These are phyloP conservation scores for Lepidium africanum DNA, from an alignment of 345 rosid genomes.

Conservation along the genomic window DNA sequence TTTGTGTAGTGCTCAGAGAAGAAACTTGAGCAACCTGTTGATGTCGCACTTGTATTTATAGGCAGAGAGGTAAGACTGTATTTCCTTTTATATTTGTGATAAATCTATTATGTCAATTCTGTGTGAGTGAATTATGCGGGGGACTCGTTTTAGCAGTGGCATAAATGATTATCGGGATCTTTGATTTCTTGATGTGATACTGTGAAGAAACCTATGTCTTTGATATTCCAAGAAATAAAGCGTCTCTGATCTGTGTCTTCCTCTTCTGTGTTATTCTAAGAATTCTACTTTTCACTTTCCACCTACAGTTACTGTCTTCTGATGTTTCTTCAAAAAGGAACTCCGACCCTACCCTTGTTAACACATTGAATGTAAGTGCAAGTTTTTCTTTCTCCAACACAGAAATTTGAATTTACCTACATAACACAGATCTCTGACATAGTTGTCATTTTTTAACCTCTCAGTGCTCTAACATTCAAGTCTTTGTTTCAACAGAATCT, in stretches of 20 bases:
- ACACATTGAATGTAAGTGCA: slow-evolving; percentile 58
- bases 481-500: slow-evolving; percentile 46
- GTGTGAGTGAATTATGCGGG: background rate
- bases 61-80: slow-evolving; percentile 66
- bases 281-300: background rate
- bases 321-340: slow-evolving; percentile 55
- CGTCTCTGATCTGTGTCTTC: background rate
- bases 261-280: background rate
- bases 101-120: background rate
- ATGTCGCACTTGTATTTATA: slow-evolving; percentile 75
- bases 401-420: background rate
- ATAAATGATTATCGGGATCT: background rate
- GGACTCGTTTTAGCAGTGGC: background rate
- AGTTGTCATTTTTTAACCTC: background rate
- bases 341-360: slow-evolving; percentile 47
- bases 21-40: slow-evolving; percentile 47
- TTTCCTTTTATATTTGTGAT: background rate
- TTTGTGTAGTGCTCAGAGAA: slow-evolving; percentile 53
- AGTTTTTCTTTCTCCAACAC: background rate
- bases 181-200: background rate
- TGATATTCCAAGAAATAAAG: background rate
- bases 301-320: slow-evolving; percentile 55
- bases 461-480: background rate
- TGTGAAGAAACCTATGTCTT: slow-evolving; percentile 2
- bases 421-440: background rate